Evolutionary conservation across 129 eudicot genomes (phyloP).

Genomic region (Artemisia argyi): DNA sequence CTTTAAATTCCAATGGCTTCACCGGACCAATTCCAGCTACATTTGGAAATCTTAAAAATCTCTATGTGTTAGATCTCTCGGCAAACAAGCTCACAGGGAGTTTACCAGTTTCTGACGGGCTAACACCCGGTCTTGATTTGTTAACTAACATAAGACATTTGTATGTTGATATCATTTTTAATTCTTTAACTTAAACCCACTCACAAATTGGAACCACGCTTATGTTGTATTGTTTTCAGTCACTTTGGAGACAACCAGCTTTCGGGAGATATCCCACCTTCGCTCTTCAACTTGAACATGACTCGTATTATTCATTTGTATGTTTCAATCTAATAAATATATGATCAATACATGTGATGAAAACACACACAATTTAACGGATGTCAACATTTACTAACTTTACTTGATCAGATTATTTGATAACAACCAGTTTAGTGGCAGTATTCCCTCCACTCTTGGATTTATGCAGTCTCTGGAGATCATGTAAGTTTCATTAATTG

Average conservation of each 20-base stretch:
- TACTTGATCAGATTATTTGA: conserved; percentile 16
- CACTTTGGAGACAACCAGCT: conserved; percentile 67
- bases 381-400: background rate
- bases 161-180: conserved; percentile 30
- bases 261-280: conserved; percentile 54
- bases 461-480: conserved; percentile 14
- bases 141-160: conserved; percentile 56
- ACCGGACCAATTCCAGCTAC: conserved; percentile 66
- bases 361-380: background rate
- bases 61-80: conserved; percentile 76
- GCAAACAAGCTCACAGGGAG: conserved; percentile 57
- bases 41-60: conserved; percentile 56
- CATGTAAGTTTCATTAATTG: conserved; percentile 1
- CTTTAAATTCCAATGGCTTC: conserved; percentile 63
- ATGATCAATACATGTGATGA: background rate
- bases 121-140: conserved; percentile 69
- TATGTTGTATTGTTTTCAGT: conserved; percentile 33
- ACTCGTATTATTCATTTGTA: conserved; percentile 55
- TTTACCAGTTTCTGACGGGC: conserved; percentile 65
- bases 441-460: conserved; percentile 16
- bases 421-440: conserved; percentile 17
- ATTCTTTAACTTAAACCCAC: background rate
- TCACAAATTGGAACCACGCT: background rate
- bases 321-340: conserved; percentile 17
- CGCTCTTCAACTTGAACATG: conserved; percentile 51